Evolutionary conservation across 352 stramenopile species (phyloP).

Genomic region (Phytophthora aleatoria): DNA sequence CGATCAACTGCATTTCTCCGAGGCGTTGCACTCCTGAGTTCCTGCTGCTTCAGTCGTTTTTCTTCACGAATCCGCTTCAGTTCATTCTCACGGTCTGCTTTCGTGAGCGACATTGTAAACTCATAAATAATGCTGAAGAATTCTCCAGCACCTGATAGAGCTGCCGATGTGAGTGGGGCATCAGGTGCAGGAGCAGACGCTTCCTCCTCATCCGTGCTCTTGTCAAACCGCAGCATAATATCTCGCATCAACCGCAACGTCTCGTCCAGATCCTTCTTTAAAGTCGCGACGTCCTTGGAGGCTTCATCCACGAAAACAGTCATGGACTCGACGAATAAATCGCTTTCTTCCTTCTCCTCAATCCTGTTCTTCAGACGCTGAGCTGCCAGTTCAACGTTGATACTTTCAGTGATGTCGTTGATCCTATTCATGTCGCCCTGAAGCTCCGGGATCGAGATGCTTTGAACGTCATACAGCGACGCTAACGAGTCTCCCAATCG

Average conservation of each 20-base stretch:
- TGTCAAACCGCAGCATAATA: constrained; percentile 72
- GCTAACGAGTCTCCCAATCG: constrained; percentile 63
- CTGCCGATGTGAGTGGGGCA: constrained; percentile 28
- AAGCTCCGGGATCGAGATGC: constrained; percentile 76
- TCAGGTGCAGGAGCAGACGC: constrained; percentile 7
- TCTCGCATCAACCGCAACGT: constrained; percentile 54
- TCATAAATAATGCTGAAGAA: constrained; percentile 82
- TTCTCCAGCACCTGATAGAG: constrained; percentile 50
- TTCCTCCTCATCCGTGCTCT: constrained; percentile 41
- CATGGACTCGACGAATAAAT: constrained; percentile 74
- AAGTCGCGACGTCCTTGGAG: constrained; percentile 21
- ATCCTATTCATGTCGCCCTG: constrained; percentile 72
- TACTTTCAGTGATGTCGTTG: constrained; percentile 60
- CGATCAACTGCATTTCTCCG: constrained; percentile 41
- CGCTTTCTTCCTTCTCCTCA: constrained; percentile 62
- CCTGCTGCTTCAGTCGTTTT: constrained; percentile 56
- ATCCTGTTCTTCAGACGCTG: constrained; percentile 81
- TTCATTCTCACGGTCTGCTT: constrained; percentile 80
- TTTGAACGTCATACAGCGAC: constrained; percentile 79
- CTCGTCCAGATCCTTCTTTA: constrained; percentile 59
- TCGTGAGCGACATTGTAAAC: constrained; percentile 77
- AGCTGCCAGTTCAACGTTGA: constrained; percentile 65
- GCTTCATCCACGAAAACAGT: constrained; percentile 60
- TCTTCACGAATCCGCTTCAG: constrained; percentile 72
- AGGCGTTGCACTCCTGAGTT: constrained; percentile 49